Conservation (phyloP, 768 basidiomycete genomes). For the Fistulinella prunicolor region DNA sequence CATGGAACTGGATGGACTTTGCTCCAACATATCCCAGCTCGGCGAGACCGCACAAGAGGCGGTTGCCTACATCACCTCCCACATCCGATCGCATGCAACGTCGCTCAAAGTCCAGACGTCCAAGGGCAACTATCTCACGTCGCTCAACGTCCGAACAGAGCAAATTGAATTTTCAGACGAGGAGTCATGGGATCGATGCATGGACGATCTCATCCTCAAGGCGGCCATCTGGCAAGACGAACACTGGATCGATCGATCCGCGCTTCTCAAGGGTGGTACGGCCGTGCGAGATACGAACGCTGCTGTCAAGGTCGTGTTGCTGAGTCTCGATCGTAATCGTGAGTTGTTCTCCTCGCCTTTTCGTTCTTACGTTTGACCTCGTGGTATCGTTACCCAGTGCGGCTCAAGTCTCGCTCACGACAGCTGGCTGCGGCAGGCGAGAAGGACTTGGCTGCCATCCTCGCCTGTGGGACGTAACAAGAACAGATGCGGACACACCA, state of each 20-base stretch:
- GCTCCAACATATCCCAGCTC: conserved; percentile 58
- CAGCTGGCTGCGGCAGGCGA: conserved; percentile 85
- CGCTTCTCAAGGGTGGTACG: conserved; percentile 50
- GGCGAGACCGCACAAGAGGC: conserved; percentile 74
- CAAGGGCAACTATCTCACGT: conserved; percentile 88
- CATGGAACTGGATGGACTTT: conserved; percentile 95
- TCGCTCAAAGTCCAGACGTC: conserved; percentile 94
- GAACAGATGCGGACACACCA: not conserved
- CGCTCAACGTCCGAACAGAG: conserved; percentile 80
- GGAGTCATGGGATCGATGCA: conserved; percentile 60
- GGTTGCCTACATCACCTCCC: conserved; percentile 69
- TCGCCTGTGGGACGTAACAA: conserved; percentile 39
- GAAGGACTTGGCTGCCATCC: conserved; percentile 74
- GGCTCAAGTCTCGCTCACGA: conserved; percentile 84
- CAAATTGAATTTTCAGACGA: conserved; percentile 66
- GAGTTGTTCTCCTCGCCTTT: conserved; percentile 35
- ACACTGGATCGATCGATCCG: conserved; percentile 86
- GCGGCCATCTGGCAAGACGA: conserved; percentile 92
- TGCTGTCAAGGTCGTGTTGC: conserved; percentile 79
- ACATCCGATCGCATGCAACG: conserved; percentile 67
- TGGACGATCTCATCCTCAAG: conserved; percentile 94
- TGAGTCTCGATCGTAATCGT: conserved; percentile 93
- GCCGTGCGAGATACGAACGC: conserved; percentile 37
- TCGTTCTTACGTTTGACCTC: conserved; percentile 6
- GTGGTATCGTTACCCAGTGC: conserved; percentile 51